Evolutionary conservation across 2,329 filamentous ascomycete species (phyloP), one percentile per base, ranked within the genome.

Genomic region (Lasiodiplodia theobromae): DNA sequence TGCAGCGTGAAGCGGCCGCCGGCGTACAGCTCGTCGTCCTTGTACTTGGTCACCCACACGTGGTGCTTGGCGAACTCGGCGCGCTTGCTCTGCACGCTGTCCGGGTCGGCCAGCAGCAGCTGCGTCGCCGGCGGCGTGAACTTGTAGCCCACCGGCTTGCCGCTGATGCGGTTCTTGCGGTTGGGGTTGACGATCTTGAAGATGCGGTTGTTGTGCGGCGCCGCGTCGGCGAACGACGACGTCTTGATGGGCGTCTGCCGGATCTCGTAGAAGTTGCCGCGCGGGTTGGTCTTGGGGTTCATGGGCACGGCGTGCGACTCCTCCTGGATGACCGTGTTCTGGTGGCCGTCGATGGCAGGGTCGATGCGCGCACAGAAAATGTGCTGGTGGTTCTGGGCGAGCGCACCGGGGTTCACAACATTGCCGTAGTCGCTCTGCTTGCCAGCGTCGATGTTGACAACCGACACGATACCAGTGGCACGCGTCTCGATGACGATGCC

Each of bases 341-440:
- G 73, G 73, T 85, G 80, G 25, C 84, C 80, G 71, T 91, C 88
- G 49, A 91, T 84, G 10, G 86, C 86, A 0, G 89, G 89, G 72
- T 92, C 89, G 60, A 92, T 86, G 1, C 90, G 84, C 52, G 88
- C 78, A 28, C 83, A 85, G 75, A 92, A 92, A 53, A 92, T 83
- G 78, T 92, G 90, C 75, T 92, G 90, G 71, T 92, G 90, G 76
- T 91, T 89, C 70, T 88, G 88, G 0, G 90, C 90, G 1, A 92
- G 79, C 0, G 89, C 86, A 0, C 90, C 90, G 0, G 87, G 86
- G 0, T 84, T 83, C 2, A 92, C 89, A 2, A 90, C 85, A 67
- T 87, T 92, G 38, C 88, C 89, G 75, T 85, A 91, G 7, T 78
- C 73, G 10, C 75, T 78, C 1, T 83, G 86, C 72, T 86, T 85